Base-by-base conservation (phyloP, 345 rosid species). In the Geranium brycei region DNA sequence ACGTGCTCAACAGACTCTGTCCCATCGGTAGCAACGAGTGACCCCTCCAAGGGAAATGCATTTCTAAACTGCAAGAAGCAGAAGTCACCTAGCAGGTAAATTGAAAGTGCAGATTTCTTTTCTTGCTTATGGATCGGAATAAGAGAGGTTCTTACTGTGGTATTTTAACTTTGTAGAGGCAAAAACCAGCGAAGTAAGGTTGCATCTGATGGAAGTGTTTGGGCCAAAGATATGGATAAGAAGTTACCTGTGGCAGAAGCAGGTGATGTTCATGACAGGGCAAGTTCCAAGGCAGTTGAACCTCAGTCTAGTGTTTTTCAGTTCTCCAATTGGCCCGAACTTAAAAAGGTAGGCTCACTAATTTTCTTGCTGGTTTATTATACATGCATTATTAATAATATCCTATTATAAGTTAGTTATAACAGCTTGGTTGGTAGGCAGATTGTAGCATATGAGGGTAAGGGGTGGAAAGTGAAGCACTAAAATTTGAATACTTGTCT, bases 1-100 rank as follows among this genome's bases (percentile, higher is more conserved):
- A 84, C 96, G 0, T 89, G 95, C 73, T 89, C 96, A 17, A 83
- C 87, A 7, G 95, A 92, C 66, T 89, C 93, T 0, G 78, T 86
- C 57, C 93, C 80, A 55, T 82, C 93, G 11, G 79, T 79, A 65
- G 83, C 76, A 58, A 76, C 75, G 71, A 82, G 76, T 78, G 89
- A 85, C 19, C 78, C 84, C 56, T 73, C 73, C 62, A 87, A 79
- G 66, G 86, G 79, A 65, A 84, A 68, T 74, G 66, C 77, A 0
- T 69, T 71, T 69, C 69, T 78, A 17, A 82, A 73, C 68, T 57
- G 63, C 70, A 89, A 73, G 35, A 75, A 66, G 67, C 79, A 81
- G 71, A 83, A 69, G 19, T 74, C 81, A 38, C 85, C 79, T 57
- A 68, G 75, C 84, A 85, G 89, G 93, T 86, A 77, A 72, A 57